Conservation (phyloP, 1,284 basidiomycete species). For the Chalciporus sp. region DNA sequence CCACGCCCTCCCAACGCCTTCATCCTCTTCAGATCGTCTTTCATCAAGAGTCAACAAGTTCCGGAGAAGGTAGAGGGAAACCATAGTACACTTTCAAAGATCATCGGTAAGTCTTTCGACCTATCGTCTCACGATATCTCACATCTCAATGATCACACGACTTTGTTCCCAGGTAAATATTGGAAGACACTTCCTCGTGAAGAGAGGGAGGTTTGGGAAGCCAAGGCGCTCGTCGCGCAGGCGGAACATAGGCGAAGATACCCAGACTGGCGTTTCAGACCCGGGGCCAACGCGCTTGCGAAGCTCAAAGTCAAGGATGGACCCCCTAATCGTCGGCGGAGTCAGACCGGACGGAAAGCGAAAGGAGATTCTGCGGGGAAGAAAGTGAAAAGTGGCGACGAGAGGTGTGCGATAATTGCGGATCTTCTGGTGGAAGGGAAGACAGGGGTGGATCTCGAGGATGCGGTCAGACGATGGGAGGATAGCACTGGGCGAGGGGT, state of each 20-base stretch:
- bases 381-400: conserved; percentile 34
- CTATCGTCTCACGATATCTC: background rate
- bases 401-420: conserved; percentile 49
- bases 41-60: conserved; percentile 77
- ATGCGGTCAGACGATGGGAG: conserved; percentile 48
- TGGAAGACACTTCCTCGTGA: conserved; percentile 63
- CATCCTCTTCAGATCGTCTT: conserved; percentile 91
- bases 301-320: conserved; percentile 49
- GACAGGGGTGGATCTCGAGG: conserved; percentile 48
- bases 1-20: conserved; percentile 94
- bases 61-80: conserved; percentile 78
- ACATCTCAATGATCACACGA: background rate
- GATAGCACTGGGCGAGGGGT: conserved; percentile 9
- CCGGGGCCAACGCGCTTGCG: conserved; percentile 55
- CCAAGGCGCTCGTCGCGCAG: conserved; percentile 71
- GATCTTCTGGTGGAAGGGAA: conserved; percentile 53
- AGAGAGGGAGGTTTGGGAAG: conserved; percentile 74
- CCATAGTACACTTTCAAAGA: conserved; percentile 73
- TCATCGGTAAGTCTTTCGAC: conserved; percentile 44
- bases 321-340: conserved; percentile 39
- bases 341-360: conserved; percentile 42
- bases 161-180: conserved; percentile 46
- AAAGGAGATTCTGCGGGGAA: conserved; percentile 27
- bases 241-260: conserved; percentile 77
- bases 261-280: conserved; percentile 77